phyloP scores from a whole-genome alignment of 2,329 filamentous ascomycete species.

The Diaporthe aspalathi region DNA sequence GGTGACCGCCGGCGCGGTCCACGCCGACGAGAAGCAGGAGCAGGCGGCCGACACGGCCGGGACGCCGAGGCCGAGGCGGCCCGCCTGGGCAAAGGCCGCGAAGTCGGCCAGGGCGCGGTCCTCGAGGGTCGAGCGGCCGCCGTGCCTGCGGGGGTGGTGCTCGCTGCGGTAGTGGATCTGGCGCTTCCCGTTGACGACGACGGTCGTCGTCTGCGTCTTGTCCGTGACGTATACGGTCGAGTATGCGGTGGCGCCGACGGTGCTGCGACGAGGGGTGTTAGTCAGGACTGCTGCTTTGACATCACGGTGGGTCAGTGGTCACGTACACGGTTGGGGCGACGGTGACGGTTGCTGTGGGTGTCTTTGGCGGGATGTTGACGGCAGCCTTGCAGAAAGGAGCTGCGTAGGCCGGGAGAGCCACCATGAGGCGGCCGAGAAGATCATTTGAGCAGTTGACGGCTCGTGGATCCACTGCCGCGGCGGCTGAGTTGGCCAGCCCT shows the following conservation, averaged over 20 bases:
- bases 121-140: constrained; percentile 17
- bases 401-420: constrained; percentile 12
- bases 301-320: too few relatives aligned
- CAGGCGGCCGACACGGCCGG: constrained; percentile 12
- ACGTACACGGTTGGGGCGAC: constrained; percentile 25
- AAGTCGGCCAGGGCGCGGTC: constrained; percentile 25
- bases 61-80: not conserved
- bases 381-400: constrained; percentile 24
- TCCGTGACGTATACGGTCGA: constrained; percentile 25
- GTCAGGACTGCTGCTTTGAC: too few relatives aligned
- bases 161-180: not conserved
- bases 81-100: constrained; percentile 8
- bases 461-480: not conserved
- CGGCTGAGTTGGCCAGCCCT: constrained; percentile 24
- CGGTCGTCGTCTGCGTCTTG: constrained; percentile 22
- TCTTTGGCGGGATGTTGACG: constrained; percentile 13
- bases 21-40: constrained; percentile 25
- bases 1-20: constrained; percentile 14
- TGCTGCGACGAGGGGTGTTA: not conserved
- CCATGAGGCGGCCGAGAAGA: constrained; percentile 15
- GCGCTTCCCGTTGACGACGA: constrained; percentile 29
- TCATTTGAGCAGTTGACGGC: constrained; percentile 21
- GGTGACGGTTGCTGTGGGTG: constrained; percentile 12
- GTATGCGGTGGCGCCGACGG: constrained; percentile 5
- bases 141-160: not conserved